Evolutionary conservation across 148 eudicot genomes (phyloP).

Genomic region (Drosera capensis): DNA sequence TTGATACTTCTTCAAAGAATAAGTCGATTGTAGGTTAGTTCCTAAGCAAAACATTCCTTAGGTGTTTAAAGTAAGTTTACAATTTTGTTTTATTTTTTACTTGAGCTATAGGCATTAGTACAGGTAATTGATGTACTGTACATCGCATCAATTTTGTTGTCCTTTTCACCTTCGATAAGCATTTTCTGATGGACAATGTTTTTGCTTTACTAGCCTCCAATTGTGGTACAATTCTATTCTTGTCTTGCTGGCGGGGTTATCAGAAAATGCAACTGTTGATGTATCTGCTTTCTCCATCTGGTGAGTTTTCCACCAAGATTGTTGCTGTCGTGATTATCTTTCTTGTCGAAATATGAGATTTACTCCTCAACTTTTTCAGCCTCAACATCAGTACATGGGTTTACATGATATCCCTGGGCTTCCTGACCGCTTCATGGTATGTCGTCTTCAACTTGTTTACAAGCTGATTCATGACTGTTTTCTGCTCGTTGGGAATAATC

Average conservation of each 20-base stretch:
- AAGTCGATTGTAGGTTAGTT: too few species aligned
- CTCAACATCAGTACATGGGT: slow-evolving; percentile 48
- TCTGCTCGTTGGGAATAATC: too few species aligned
- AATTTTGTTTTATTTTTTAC: too few species aligned
- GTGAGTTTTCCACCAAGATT: slow-evolving; percentile 8
- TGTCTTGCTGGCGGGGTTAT: slow-evolving; percentile 51
- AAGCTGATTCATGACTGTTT: background rate
- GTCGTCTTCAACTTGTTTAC: slow-evolving; percentile 5
- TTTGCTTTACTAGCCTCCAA: slow-evolving; percentile 28
- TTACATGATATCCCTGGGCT: slow-evolving; percentile 31
- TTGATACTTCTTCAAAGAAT: too few species aligned
- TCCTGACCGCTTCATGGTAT: slow-evolving; percentile 40
- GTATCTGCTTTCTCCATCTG: slow-evolving; percentile 76
- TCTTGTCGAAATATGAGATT: background rate
- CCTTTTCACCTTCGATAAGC: too few species aligned
- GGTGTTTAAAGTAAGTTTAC: too few species aligned
- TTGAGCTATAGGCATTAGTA: too few species aligned
- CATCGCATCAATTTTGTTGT: too few species aligned
- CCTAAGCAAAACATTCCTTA: too few species aligned
- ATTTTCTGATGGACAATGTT: background rate
- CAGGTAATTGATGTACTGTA: too few species aligned
- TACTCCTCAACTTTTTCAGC: slow-evolving; percentile 19
- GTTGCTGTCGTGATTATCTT: background rate
- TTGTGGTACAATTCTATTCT: slow-evolving; percentile 64
- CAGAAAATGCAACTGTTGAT: slow-evolving; percentile 47